Percentiles rank a stretch among this genome's conserved stretches.
These are phyloP conservation scores for Cladosporium sp. DNA, from an alignment of 2,329 filamentous ascomycete genomes.

Conservation along the genomic window DNA sequence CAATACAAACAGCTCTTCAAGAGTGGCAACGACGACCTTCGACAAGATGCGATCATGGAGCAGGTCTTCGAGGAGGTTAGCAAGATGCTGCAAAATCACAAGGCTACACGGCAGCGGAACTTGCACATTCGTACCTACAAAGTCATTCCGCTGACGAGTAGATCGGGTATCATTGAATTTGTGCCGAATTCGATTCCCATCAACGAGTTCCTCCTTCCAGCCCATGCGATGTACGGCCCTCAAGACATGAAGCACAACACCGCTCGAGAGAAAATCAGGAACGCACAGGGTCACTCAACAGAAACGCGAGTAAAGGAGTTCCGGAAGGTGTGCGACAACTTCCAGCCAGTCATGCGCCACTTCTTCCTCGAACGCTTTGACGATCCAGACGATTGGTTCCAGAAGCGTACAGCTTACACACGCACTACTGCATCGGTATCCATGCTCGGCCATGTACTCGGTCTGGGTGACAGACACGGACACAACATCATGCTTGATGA, in stretches of 20 bases:
- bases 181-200: constrained; percentile 89
- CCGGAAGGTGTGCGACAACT: constrained; percentile 71
- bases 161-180: constrained; percentile 92
- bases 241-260: constrained; percentile 71
- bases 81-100: constrained; percentile 78
- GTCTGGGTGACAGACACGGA: constrained; percentile 88
- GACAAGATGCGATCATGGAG: constrained; percentile 98
- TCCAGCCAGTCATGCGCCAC: constrained; percentile 90
- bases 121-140: constrained; percentile 95
- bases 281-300: constrained; percentile 62
- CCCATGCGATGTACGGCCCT: constrained; percentile 81
- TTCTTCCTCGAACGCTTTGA: constrained; percentile 96
- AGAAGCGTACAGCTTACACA: constrained; percentile 82
- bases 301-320: constrained; percentile 71
- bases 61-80: constrained; percentile 98
- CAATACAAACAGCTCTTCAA: constrained; percentile 91
- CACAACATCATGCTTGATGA: constrained; percentile 95
- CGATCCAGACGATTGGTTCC: constrained; percentile 95
- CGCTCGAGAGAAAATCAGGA: constrained; percentile 75
- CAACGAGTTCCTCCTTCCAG: constrained; percentile 86
- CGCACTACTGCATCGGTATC: constrained; percentile 91
- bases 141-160: constrained; percentile 80
- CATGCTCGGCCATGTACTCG: constrained; percentile 83
- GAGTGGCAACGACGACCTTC: constrained; percentile 89
- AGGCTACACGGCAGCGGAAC: constrained; percentile 79